A percentile compares a stretch with the other conserved stretches of the same genome.
These are phyloP conservation scores for Paramecium pentaurelia DNA, from an alignment of 73 alveolate species.

Conservation along the genomic window DNA sequence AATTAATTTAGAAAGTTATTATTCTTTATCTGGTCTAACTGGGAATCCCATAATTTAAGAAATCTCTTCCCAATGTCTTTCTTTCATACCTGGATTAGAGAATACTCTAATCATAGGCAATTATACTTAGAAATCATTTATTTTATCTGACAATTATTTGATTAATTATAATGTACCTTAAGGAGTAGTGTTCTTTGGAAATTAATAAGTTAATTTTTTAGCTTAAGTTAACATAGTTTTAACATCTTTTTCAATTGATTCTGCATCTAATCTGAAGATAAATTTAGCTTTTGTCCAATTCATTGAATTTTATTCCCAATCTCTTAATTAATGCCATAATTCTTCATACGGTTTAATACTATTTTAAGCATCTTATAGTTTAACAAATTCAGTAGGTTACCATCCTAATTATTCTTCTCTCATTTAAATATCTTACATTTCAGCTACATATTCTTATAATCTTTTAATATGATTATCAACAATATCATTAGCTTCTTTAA, in stretches of 20 bases:
- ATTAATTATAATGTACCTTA: slow-evolving; percentile 58
- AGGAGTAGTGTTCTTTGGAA: slow-evolving; percentile 49
- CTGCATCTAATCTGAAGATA: slow-evolving; percentile 78
- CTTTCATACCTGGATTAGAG: slow-evolving; percentile 91
- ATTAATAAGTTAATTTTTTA: slow-evolving; percentile 59
- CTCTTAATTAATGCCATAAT: slow-evolving; percentile 77
- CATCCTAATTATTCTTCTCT: slow-evolving; percentile 82
- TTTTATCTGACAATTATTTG: slow-evolving; percentile 19
- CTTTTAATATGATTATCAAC: slow-evolving; percentile 50
- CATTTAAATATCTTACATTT: slow-evolving; percentile 75
- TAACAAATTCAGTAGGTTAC: slow-evolving; percentile 75
- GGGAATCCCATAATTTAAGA: slow-evolving; percentile 78
- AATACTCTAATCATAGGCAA: slow-evolving; percentile 76
- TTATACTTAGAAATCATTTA: slow-evolving; percentile 61
- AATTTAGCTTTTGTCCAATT: slow-evolving; percentile 66
- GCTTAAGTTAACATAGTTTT: slow-evolving; percentile 70
- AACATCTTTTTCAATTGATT: slow-evolving; percentile 79
- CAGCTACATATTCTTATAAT: slow-evolving; percentile 61
- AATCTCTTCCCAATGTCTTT: slow-evolving; percentile 95
- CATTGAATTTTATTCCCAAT: slow-evolving; percentile 46
- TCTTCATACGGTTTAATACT: slow-evolving; percentile 80
- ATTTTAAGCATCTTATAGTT: slow-evolving; percentile 71
- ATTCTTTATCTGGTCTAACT: slow-evolving; percentile 59
- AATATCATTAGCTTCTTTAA: slow-evolving; percentile 46
- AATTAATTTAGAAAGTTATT: neutral